Conservation (phyloP, 2,329 filamentous ascomycete species). For the Alternaria postmessia region DNA sequence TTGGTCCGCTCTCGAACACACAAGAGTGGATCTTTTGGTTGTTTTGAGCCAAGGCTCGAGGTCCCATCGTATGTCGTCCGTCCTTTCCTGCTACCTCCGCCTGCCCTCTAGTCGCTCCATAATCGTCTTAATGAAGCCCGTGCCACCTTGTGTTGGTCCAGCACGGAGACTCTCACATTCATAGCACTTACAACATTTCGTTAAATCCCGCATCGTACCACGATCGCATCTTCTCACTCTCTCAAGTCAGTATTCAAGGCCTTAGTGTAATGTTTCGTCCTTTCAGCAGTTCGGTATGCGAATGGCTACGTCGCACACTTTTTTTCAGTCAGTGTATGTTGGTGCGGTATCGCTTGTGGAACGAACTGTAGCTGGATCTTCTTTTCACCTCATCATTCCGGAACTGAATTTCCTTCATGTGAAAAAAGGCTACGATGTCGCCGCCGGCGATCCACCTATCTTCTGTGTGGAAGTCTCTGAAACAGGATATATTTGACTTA, state of each 20-base stretch:
- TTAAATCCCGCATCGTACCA: neutral
- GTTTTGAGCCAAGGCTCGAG: neutral
- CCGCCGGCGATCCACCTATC: neutral
- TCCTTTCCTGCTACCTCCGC: neutral
- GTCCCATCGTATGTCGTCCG: neutral
- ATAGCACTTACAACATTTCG: neutral
- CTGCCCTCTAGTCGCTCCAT: neutral
- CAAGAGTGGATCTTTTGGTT: neutral
- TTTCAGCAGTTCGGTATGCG: neutral
- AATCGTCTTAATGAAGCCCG: neutral
- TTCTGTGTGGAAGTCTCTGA: neutral
- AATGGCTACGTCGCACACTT: neutral
- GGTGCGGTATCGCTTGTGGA: neutral
- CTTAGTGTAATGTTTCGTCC: neutral
- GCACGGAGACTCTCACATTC: neutral
- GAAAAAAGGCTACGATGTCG: neutral
- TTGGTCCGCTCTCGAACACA: too few species aligned
- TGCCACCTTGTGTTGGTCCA: neutral
- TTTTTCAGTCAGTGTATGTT: neutral
- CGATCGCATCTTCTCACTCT: neutral
- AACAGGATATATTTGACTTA: neutral
- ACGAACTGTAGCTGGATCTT: neutral
- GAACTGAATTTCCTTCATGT: neutral
- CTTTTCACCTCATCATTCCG: neutral
- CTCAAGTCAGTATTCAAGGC: neutral